Evolutionary conservation across 2,329 filamentous ascomycete genomes (phyloP), one percentile per base, ranked within the genome.

Genomic region (Aspergillus pseudoviridinutans): DNA sequence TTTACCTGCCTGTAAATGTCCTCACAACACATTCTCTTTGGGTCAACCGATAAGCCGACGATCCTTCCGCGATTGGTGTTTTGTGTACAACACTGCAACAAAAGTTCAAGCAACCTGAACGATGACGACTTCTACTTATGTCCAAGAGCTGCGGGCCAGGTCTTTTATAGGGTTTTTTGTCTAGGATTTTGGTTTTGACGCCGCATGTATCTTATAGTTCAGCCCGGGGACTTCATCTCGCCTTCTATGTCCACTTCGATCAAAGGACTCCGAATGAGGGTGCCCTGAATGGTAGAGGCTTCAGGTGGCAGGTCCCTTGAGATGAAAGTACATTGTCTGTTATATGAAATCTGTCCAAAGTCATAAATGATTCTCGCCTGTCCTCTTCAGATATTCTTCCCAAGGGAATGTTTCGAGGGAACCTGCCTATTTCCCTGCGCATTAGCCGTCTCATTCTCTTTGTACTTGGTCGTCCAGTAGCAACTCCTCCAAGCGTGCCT

Each of bases 381-480:
- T 35, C 14, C 5, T 14, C 12, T 4, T 7, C 32, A 17, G 32
- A 35, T 58, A 59, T 4, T 60, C 60, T 12, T 57, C 50, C 9
- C 61, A 29, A 52, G 65, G 60, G 17, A 62, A 61, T 12, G 51
- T 53, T 47, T 59, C 58, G 50, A 59, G 61, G 14, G n/a, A n/a
- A n/a, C n/a, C 53, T 20, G 17, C 35, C 53, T 62, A 57, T 2
- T 27, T 2, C 61, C 62, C 51, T 67, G 51, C 1, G 63, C 58
- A 0, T 50, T 55, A 24, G 62, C 46, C 4, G 58, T 61, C 1
- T 12, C 57, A 50, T 68, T 62, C 14, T 58, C 62, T 10, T 29
- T 46, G 22, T 55, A 65, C 54, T 61, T 68, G 3, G 61, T 56
- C 12, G 52, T 66, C 63, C 66, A 66, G 41, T 67, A 65, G 8